These are phyloP conservation scores for Mycena maculata DNA, from an alignment of 768 basidiomycete genomes.

Conservation along the genomic window DNA sequence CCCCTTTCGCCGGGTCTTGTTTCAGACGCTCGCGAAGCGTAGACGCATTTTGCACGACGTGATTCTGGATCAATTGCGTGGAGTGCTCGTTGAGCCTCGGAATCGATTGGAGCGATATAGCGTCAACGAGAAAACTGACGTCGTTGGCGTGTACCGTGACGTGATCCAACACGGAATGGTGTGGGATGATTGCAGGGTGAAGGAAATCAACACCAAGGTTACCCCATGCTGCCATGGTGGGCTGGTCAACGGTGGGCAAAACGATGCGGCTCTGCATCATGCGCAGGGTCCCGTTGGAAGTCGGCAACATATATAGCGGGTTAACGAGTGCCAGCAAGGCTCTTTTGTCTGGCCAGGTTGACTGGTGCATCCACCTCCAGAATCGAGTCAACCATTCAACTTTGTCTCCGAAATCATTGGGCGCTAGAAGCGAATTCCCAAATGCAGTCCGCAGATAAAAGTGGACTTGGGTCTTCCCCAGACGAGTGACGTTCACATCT, in stretches of 20 bases:
- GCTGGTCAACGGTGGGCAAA: not conserved
- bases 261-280: constrained; percentile 24
- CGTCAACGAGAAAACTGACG: constrained; percentile 16
- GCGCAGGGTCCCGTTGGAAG: constrained; percentile 24
- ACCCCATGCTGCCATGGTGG: constrained; percentile 16
- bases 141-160: not conserved
- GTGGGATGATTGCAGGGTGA: constrained; percentile 25
- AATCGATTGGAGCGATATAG: constrained; percentile 4
- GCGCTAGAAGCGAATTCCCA: constrained; percentile 16
- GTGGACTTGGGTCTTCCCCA: constrained; percentile 25
- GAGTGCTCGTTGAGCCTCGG: not conserved
- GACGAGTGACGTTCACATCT: constrained; percentile 12
- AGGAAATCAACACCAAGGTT: constrained; percentile 36
- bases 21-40: not conserved
- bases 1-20: not conserved
- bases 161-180: not conserved
- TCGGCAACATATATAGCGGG: constrained; percentile 34
- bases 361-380: constrained; percentile 40
- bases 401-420: constrained; percentile 20
- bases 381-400: constrained; percentile 41
- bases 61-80: constrained; percentile 25
- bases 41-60: constrained; percentile 19
- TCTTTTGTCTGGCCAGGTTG: constrained; percentile 4
- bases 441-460: constrained; percentile 26
- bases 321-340: constrained; percentile 25